phyloP scores from a whole-genome alignment of 2,329 filamentous ascomycete genomes.

The Claviceps pazoutovae region DNA sequence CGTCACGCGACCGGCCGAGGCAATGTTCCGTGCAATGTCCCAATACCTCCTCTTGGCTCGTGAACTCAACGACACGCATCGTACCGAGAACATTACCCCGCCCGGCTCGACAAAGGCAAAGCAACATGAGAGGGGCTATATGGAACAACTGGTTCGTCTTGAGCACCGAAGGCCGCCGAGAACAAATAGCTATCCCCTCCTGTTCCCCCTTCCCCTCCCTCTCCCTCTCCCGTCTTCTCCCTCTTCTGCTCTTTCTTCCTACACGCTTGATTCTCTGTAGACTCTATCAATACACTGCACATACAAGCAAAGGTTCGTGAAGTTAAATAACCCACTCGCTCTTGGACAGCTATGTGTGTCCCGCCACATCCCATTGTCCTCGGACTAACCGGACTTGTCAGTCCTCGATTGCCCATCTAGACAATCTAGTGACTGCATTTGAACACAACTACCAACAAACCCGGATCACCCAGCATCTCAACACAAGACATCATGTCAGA shows the following conservation, averaged over 20 bases:
- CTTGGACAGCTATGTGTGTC: neutral
- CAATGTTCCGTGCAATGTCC: constrained; percentile 7
- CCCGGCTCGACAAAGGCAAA: constrained; percentile 27
- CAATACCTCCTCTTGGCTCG: neutral
- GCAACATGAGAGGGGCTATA: constrained; percentile 11
- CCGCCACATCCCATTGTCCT: neutral
- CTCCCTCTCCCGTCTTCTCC: constrained; percentile 11
- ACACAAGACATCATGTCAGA: constrained; percentile 21
- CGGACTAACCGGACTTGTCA: neutral
- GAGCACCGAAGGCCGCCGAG: constrained; percentile 14
- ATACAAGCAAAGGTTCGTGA: constrained; percentile 5
- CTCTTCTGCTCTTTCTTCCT: constrained; percentile 8
- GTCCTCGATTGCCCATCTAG: neutral
- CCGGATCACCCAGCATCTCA: neutral
- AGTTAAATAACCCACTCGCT: neutral
- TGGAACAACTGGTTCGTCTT: constrained; percentile 1
- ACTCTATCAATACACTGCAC: neutral
- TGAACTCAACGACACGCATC: constrained; percentile 7
- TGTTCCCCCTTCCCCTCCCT: constrained; percentile 6
- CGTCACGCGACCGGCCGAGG: constrained; percentile 9
- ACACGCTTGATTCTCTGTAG: neutral
- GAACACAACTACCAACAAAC: too few relatives aligned
- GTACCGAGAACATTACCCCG: constrained; percentile 27
- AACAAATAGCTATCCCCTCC: constrained; percentile 19
- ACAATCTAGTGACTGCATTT: neutral